These are phyloP conservation scores for Xenosphaeropsis pyriputrescens DNA, from an alignment of 2,329 filamentous ascomycete genomes.

Conservation along the genomic window DNA sequence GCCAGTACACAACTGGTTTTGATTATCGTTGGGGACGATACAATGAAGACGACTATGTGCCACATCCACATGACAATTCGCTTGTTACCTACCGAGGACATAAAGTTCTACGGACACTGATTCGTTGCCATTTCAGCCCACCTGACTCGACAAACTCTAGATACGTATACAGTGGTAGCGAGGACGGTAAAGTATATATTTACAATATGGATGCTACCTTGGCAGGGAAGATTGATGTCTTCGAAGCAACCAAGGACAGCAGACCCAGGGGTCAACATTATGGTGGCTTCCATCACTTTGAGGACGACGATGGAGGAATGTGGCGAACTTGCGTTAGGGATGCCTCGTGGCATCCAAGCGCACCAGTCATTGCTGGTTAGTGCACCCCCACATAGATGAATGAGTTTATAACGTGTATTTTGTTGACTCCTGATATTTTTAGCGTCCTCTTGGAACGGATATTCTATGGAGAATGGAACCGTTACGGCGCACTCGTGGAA, in stretches of 20 bases:
- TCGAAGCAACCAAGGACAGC: constrained; percentile 48
- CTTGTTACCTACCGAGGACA: constrained; percentile 91
- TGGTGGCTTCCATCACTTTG: constrained; percentile 10
- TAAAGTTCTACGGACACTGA: constrained; percentile 75
- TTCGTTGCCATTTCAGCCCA: constrained; percentile 90
- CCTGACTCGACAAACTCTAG: constrained; percentile 72
- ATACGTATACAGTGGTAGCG: constrained; percentile 86
- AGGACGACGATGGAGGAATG: constrained; percentile 6
- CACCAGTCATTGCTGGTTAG: constrained; percentile 40
- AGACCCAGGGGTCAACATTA: constrained; percentile 24
- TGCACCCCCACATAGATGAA: background rate
- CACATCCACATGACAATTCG: constrained; percentile 76
- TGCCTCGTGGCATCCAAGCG: constrained; percentile 58
- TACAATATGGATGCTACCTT: constrained; percentile 88
- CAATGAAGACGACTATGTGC: constrained; percentile 48
- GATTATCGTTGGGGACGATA: constrained; percentile 63
- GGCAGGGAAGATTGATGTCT: constrained; percentile 66
- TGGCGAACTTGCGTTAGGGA: constrained; percentile 60
- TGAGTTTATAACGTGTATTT: too few relatives aligned
- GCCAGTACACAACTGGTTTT: constrained; percentile 38
- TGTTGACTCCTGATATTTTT: background rate
- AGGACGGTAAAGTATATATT: constrained; percentile 78
- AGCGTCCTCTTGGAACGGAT: constrained; percentile 59
- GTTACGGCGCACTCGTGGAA: constrained; percentile 56
- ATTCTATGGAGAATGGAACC: constrained; percentile 47